phyloP scores from a whole-genome alignment of 257 asterid genomes.

The Rhazya stricta region DNA sequence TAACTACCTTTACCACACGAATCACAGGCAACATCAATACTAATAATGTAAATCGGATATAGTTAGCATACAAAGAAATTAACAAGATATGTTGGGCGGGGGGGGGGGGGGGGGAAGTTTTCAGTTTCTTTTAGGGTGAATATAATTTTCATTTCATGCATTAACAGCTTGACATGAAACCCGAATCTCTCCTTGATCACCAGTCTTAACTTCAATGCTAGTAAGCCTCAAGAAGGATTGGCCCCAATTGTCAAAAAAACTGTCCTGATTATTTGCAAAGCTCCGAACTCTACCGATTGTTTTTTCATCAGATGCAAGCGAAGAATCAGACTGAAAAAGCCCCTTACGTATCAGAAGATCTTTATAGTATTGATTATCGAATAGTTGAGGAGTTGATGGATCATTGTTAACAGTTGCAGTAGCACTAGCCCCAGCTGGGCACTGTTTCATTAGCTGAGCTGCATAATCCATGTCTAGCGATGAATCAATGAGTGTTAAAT shows the following conservation, averaged over 20 bases:
- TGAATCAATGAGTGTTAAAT: slow-evolving; percentile 42
- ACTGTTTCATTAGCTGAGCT: slow-evolving; percentile 36
- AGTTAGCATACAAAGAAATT: no score
- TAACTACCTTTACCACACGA: no score
- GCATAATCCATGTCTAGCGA: slow-evolving; percentile 57
- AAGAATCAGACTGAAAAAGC: slow-evolving; percentile 70
- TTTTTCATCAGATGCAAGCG: slow-evolving; percentile 39
- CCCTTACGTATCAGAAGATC: slow-evolving; percentile 49
- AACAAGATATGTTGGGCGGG: no score
- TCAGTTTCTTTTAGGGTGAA: no score
- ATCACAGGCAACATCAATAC: no score
- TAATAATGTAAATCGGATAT: no score
- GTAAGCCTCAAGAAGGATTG: slow-evolving; percentile 52
- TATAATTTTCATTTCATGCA: slow-evolving; percentile 10
- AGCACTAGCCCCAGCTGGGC: slow-evolving; percentile 34
- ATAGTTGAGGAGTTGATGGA: slow-evolving; percentile 47
- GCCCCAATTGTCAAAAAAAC: slow-evolving; percentile 52
- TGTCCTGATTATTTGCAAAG: slow-evolving; percentile 42
- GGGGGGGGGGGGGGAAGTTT: no score
- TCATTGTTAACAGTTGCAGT: slow-evolving; percentile 51
- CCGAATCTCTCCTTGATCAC: slow-evolving; percentile 50
- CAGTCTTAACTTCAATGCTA: slow-evolving; percentile 45
- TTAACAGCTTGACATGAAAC: slow-evolving; percentile 44
- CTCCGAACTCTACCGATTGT: slow-evolving; percentile 38
- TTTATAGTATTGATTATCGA: slow-evolving; percentile 61